Base-by-base conservation (phyloP, 2,329 filamentous ascomycete genomes). In the Colletotrichum lupini region DNA sequence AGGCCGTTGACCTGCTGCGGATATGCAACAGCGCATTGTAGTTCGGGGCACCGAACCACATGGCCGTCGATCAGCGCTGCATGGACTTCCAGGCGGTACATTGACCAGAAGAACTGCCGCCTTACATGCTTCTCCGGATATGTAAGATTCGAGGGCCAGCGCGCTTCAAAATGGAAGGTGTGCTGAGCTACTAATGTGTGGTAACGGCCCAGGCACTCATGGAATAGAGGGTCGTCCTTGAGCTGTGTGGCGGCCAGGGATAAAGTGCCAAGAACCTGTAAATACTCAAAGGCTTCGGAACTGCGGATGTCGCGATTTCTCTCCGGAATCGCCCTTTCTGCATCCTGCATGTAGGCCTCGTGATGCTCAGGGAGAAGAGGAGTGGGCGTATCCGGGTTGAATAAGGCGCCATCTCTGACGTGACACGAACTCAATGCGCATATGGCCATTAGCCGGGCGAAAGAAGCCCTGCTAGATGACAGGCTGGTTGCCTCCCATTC, bases 41-140 rank as follows among this genome's bases (percentile, higher is more conserved):
- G 30, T n/a, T 75, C 74, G 12, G 74, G 74, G 19, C 74, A 75
- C 5, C 74, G 74, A 1, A 75, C 57, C 28, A 69, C 66, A 5
- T 75, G 74, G 2, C 73, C 85, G 84, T 87, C 90, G 8, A 90
- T 86, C 52, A 89, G 85, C 3, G 86, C 84, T 0, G 85, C 83
- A 77, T 87, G 89, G 3, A 91, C 83, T 68, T 91, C 89, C 1
- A 90, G 79, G 9, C 86, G 88, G 76, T 90, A 91, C 68, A 88
- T 88, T 49, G 87, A 87, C 89, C 89, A 91, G 32, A 75, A 75
- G 75, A 86, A 87, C 83, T 86, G 72, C 3, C 61, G 67, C 6
- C 53, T 67, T 9, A 74, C 74, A 14, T 75, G 74, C 19, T 66
- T 62, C 76, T 89, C 87, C 8, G 87, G 80, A 5, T 82, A 76